Base-by-base conservation (phyloP, 2,329 filamentous ascomycete species). In the Juglanconis juglandina region DNA sequence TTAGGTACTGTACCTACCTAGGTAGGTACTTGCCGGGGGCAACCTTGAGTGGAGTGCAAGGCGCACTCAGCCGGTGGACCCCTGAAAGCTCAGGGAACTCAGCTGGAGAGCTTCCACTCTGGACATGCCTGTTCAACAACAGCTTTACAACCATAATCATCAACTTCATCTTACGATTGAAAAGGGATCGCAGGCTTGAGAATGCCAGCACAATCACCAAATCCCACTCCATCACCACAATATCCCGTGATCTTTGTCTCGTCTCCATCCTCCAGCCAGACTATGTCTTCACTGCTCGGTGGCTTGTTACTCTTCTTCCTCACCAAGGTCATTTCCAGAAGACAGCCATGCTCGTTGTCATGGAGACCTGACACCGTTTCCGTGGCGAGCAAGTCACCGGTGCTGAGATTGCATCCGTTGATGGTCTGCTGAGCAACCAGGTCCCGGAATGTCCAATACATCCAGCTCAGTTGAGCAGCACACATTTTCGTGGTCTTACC, bases 351-450 rank as follows among this genome's bases (percentile, higher is more conserved):
- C 34, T 68, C 69, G 0, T 69, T 69, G 2, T 71, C 65, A 0
- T 68, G 71, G 0, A 64, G 61, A 0, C 76, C 77, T 4, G 69
- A 74, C 9, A 80, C 71, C 0, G 77, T 80, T 0, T 77, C 78
- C 0, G 76, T 78, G 0, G 71, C 77, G 39, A 79, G 58, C 1
- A 80, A 8, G 62, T 80, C 76, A 0, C 76, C 77, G 0, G 73
- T 73, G 35, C 69, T 69, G 44, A 78, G 50, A n/a, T 67, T 69
- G 59, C 73, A 73, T 1, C 75, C 75, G 62, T 71, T 72, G 56
- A 70, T 67, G 1, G 72, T 75, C 53, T 75, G 71, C 59, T 74
- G 75, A 1, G 73, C 71, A 5, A 75, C 67, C 5, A 76, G 65
- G 48, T 77, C 69, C 30, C 73, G 68, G 52, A 76, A 68, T 0